Percentiles rank a stretch among this genome's conserved stretches.
phyloP scores from a whole-genome alignment of 305 asterid genomes.

The Fraxinus dipetala region DNA sequence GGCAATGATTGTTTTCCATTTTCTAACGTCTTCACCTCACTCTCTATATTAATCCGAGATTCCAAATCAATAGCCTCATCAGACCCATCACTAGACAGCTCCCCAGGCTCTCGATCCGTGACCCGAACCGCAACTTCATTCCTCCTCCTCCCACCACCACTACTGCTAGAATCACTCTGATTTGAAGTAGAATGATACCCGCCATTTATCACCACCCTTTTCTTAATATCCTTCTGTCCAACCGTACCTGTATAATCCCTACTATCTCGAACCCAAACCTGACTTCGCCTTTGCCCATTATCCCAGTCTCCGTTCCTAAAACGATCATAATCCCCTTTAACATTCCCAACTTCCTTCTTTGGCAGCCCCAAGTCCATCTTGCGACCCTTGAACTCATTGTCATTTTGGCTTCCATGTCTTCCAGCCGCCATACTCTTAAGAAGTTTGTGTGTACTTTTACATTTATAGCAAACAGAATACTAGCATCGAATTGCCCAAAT shows the following conservation, averaged over 20 bases:
- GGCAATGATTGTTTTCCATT: conserved; percentile 35
- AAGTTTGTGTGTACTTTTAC: background rate
- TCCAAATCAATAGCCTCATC: conserved; percentile 58
- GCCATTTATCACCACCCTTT: conserved; percentile 47
- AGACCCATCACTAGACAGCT: conserved; percentile 78
- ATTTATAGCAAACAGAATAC: conserved; percentile 27
- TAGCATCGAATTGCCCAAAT: background rate
- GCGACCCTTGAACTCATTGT: conserved; percentile 55
- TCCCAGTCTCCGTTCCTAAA: conserved; percentile 37
- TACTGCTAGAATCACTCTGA: conserved; percentile 49
- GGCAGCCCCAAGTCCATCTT: conserved; percentile 54
- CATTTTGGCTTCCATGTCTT: conserved; percentile 65
- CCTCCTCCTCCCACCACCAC: conserved; percentile 38
- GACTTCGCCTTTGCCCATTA: conserved; percentile 16
- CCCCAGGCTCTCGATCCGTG: conserved; percentile 81
- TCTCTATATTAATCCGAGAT: conserved; percentile 26
- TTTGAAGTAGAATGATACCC: conserved; percentile 41
- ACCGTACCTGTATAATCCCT: conserved; percentile 40
- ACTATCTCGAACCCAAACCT: conserved; percentile 29
- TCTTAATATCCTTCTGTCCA: conserved; percentile 54
- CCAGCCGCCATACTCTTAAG: conserved; percentile 64
- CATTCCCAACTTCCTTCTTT: conserved; percentile 39
- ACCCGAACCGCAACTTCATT: conserved; percentile 27
- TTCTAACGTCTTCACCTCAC: conserved; percentile 33
- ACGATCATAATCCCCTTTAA: conserved; percentile 45